Conservation (phyloP, 371 early-diverging fungal species). For the Saksenaea oblongispora region DNA sequence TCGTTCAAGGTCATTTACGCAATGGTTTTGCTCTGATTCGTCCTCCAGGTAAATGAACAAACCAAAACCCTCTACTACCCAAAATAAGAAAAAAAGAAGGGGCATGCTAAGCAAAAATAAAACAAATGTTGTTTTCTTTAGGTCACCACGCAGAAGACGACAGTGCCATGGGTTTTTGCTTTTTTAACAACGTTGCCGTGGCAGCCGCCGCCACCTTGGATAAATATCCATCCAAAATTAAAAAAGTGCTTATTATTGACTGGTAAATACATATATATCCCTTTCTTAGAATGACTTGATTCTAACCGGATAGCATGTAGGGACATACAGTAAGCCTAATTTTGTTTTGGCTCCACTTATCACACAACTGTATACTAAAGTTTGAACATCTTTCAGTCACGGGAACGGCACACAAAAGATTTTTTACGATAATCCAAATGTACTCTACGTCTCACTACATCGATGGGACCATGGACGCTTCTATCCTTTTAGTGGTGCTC, state of each 20-base stretch:
- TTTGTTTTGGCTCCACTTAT: background rate
- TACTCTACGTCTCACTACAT: constrained; percentile 68
- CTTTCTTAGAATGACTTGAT: background rate
- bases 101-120: background rate
- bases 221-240: constrained; percentile 47
- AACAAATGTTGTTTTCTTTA: constrained; percentile 7
- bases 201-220: constrained; percentile 56
- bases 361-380: background rate
- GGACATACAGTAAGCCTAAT: constrained; percentile 62
- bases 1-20: constrained; percentile 54
- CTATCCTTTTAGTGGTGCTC: constrained; percentile 62
- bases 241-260: constrained; percentile 63
- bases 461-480: constrained; percentile 67
- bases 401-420: constrained; percentile 72
- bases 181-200: constrained; percentile 71
- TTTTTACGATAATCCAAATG: constrained; percentile 67
- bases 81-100: background rate
- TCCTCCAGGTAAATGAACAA: constrained; percentile 51
- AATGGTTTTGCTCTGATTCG: constrained; percentile 71
- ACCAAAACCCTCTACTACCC: background rate
- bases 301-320: constrained; percentile 20
- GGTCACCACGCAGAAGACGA: constrained; percentile 71
- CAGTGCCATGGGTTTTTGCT: constrained; percentile 71
- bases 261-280: constrained; percentile 31
- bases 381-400: constrained; percentile 34